These are phyloP conservation scores for Kodamaea laetipori DNA, from an alignment of 805 yeast species.

Conservation along the genomic window DNA sequence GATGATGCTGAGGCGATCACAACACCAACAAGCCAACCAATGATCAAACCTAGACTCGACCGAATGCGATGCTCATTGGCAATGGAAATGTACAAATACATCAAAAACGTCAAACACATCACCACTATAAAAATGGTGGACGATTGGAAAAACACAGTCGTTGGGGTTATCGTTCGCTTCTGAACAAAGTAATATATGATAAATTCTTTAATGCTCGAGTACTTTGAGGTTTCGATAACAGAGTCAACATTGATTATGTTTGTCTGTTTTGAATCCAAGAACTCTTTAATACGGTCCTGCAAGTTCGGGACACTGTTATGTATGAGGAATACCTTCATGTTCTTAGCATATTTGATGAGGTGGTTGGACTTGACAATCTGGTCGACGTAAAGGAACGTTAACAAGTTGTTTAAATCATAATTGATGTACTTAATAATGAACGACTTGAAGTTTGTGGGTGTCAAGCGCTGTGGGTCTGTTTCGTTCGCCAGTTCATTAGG, in stretches of 20 bases:
- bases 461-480: not conserved
- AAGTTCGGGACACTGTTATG: slow-evolving; percentile 15
- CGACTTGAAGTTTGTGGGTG: slow-evolving; percentile 11
- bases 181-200: slow-evolving; percentile 17
- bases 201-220: slow-evolving; percentile 21
- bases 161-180: slow-evolving; percentile 6
- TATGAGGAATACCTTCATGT: slow-evolving; percentile 25
- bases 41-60: slow-evolving; percentile 36
- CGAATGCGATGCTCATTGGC: slow-evolving; percentile 38
- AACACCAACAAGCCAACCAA: slow-evolving; percentile 38
- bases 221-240: slow-evolving; percentile 13
- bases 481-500: not conserved
- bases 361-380: slow-evolving; percentile 29
- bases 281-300: slow-evolving; percentile 1
- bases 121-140: slow-evolving; percentile 4
- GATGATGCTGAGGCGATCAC: slow-evolving; percentile 31
- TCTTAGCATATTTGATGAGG: slow-evolving; percentile 28
- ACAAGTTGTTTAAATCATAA: slow-evolving; percentile 24
- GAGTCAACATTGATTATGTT: slow-evolving; percentile 9
- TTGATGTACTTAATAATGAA: slow-evolving; percentile 26
- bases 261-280: not conserved
- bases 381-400: slow-evolving; percentile 29
- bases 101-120: slow-evolving; percentile 16
- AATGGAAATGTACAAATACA: slow-evolving; percentile 30
- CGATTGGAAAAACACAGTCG: slow-evolving; percentile 8